Evolutionary conservation across 164 flowering plant genomes (phyloP).

Genomic region (Vitis cinerea): DNA sequence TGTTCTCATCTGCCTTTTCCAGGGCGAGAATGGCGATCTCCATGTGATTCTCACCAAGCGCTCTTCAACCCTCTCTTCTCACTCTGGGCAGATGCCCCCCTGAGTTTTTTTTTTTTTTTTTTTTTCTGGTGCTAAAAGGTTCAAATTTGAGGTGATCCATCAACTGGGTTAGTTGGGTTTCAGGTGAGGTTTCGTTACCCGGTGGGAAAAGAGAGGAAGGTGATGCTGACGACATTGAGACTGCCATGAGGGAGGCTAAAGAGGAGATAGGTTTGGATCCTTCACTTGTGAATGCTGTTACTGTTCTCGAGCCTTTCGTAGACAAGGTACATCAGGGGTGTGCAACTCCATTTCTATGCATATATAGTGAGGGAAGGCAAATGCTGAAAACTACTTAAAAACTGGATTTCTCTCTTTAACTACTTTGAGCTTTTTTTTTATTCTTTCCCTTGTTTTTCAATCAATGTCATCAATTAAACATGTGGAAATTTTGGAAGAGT

Average conservation of each 20-base stretch:
- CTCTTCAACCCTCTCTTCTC: slow-evolving; percentile 33
- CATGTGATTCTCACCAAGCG: slow-evolving; percentile 39
- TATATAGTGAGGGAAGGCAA: no score
- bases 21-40: slow-evolving; percentile 40
- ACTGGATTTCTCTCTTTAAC: no score
- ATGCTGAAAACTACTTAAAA: no score
- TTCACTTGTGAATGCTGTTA: slow-evolving; percentile 43
- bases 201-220: slow-evolving; percentile 66
- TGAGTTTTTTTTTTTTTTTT: background rate
- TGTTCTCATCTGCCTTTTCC: slow-evolving; percentile 46
- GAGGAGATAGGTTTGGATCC: slow-evolving; percentile 75
- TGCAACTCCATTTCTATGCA: background rate
- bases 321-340: slow-evolving; percentile 37
- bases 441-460: no score
- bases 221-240: slow-evolving; percentile 47
- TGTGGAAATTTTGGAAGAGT: no score
- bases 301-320: slow-evolving; percentile 47
- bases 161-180: slow-evolving; percentile 1
- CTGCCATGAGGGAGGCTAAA: slow-evolving; percentile 68
- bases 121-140: background rate
- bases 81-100: slow-evolving; percentile 24
- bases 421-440: no score
- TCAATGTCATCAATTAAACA: no score
- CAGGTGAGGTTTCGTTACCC: slow-evolving; percentile 74
- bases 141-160: background rate